phyloP scores from a whole-genome alignment of 768 basidiomycete species.

The Trametes punicea region DNA sequence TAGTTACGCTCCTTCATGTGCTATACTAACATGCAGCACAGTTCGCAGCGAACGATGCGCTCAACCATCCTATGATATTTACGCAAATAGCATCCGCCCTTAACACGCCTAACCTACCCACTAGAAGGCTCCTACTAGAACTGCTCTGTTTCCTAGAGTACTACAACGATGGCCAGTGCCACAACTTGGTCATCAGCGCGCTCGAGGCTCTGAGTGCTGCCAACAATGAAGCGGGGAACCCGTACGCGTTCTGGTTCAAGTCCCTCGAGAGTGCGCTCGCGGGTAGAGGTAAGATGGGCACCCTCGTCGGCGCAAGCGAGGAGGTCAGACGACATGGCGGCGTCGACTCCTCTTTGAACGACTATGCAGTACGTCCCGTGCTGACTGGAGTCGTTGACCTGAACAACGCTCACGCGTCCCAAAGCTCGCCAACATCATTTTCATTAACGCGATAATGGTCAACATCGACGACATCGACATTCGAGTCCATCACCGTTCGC shows the following conservation, averaged over 20 bases:
- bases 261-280: slow-evolving; percentile 70
- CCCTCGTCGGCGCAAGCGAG: slow-evolving; percentile 90
- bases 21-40: slow-evolving; percentile 27
- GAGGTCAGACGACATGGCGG: slow-evolving; percentile 72
- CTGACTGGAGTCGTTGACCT: neutral
- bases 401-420: neutral
- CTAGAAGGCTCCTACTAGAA: slow-evolving; percentile 77
- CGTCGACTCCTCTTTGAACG: slow-evolving; percentile 66
- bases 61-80: slow-evolving; percentile 70
- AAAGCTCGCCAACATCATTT: slow-evolving; percentile 66
- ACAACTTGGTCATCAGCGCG: slow-evolving; percentile 68
- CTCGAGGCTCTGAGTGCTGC: slow-evolving; percentile 69
- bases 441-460: slow-evolving; percentile 66
- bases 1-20: neutral
- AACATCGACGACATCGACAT: slow-evolving; percentile 75
- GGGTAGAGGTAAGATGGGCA: slow-evolving; percentile 93
- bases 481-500: slow-evolving; percentile 79
- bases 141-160: slow-evolving; percentile 72
- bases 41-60: slow-evolving; percentile 68
- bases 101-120: slow-evolving; percentile 74
- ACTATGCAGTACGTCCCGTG: slow-evolving; percentile 71
- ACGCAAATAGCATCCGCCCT: slow-evolving; percentile 79
- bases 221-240: slow-evolving; percentile 53
- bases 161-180: slow-evolving; percentile 56
- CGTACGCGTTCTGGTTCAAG: slow-evolving; percentile 89